Evolutionary conservation across 2,329 filamentous ascomycete species (phyloP), one percentile per base, ranked within the genome.

Genomic region (Pseudocercospora ulei): DNA sequence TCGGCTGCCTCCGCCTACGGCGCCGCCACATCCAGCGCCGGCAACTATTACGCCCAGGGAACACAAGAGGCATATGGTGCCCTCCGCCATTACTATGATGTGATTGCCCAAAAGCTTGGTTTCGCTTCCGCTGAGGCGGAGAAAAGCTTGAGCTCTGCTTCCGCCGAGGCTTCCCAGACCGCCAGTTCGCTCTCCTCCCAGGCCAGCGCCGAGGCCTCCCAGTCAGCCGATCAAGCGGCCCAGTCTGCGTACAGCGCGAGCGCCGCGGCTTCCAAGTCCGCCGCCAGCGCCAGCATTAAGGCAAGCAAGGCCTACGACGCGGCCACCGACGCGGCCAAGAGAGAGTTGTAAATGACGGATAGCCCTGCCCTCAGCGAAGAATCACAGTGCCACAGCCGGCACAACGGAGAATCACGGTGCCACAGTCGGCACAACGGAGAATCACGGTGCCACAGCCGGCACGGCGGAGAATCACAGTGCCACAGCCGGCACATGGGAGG

Each of bases 11-110:
- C 57, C 36, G 62, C 59, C 29, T 62, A 60, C 41, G 65, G 65
- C 48, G 66, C 66, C 38, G 66, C 67, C 35, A 65, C 66, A 22
- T 62, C 64, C 48, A 63, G 58, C 42, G 84, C 80, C 33, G 77
- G 78, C 41, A 88, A 90, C 57, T 65, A 83, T 55, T 88, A 75
- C 54, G 77, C 82, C 38, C 73, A 78, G 59, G 84, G 83, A 5
- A 88, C 83, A 3, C 74, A 85, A 41, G 71, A 75, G 53, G 78
- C 51, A 11, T 60, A 59, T 49, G 47, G 48, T 36, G 36, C 44
- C 14, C 51, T 54, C 47, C 55, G 55, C 38, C 47, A 56, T 45
- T 61, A 57, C 54, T 61, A 60, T 57, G 59, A 67, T 51, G 64
- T 60, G 55, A 50, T 64, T 50, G 61, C 65, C 59, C 61, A 62